Evolutionary conservation across 139 green algal species (phyloP).

Genomic region (Medakamo hakoo): DNA sequence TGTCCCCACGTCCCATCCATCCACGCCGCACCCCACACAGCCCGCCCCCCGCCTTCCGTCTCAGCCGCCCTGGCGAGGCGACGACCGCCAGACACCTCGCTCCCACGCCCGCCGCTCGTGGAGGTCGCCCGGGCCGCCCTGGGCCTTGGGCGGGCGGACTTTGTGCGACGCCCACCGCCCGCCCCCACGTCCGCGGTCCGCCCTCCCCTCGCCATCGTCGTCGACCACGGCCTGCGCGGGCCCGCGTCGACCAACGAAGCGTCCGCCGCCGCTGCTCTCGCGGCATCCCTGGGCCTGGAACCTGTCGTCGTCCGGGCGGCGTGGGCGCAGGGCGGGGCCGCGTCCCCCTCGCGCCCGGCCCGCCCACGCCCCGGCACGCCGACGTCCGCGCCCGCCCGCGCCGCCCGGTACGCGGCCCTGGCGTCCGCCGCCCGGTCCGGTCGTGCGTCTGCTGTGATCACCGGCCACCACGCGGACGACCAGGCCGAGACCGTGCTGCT

Average conservation of each 20-base stretch:
- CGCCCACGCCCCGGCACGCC: not conserved
- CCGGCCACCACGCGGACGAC: slow-evolving; percentile 33
- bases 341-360: not conserved
- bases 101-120: too few relatives aligned
- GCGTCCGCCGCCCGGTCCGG: slow-evolving; percentile 4
- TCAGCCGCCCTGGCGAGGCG: not conserved
- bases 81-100: too few relatives aligned
- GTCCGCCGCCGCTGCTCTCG: slow-evolving; percentile 2
- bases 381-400: slow-evolving; percentile 17
- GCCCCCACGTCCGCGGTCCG: not conserved
- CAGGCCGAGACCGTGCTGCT: slow-evolving; percentile 39
- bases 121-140: too few relatives aligned
- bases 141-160: too few relatives aligned
- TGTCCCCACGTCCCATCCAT: too few relatives aligned
- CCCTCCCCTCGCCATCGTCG: slow-evolving; percentile 14
- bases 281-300: slow-evolving; percentile 15
- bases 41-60: not conserved
- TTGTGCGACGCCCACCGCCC: not conserved
- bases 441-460: slow-evolving; percentile 16
- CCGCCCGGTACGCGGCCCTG: slow-evolving; percentile 19
- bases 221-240: slow-evolving; percentile 26
- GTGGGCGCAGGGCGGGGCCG: slow-evolving; percentile 8
- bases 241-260: slow-evolving; percentile 19
- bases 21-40: not conserved
- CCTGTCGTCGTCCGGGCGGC: slow-evolving; percentile 9